Base-by-base conservation (phyloP, 163 green algal genomes). In the Coccomyxa subellipsoidea region DNA sequence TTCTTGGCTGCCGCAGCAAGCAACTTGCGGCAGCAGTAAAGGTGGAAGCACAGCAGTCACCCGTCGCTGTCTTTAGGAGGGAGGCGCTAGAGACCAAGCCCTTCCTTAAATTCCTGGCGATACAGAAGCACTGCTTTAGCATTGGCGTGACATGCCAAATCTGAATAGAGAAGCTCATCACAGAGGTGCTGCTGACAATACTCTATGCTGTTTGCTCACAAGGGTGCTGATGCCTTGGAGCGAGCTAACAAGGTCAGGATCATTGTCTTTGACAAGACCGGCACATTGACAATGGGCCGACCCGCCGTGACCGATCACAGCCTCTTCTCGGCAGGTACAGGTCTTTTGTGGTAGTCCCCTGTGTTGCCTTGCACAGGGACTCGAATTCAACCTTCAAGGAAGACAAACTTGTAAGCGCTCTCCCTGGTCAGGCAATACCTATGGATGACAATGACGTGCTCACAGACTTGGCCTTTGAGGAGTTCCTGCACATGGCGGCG, bases 181-280 rank as follows among this genome's bases (percentile, higher is more conserved):
- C n/a, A n/a, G n/a, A n/a, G n/a, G n/a, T n/a, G n/a, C n/a, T n/a
- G n/a, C n/a, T n/a, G n/a, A n/a, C n/a, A n/a, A n/a, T n/a, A n/a
- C n/a, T n/a, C n/a, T 59, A 27, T 59, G 15, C 23, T 59, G 47
- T 7, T 18, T 59, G 47, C 23, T 1, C 23, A 35, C 21, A 32
- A 90, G 89, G 85, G 87, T 25, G 94, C 90, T 34, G 94, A 96
- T 38, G 92, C 91, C 2, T 83, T 98, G 80, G 95, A 99, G 89
- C 85, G 88, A 1, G 95, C 94, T 9, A 80, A 87, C 80, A 89
- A 95, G 7, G 88, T 98, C n/a, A 80, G 92, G 71, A 88, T 87
- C 10, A 89, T 99, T 18, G 85, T 97, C 2, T 99, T 99, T 92
- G 96, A 99, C 91, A 99, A 99, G 89, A 99, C 96, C 1, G 96